Conservation (phyloP, 305 asterid species). For the Solanum hybrid region DNA sequence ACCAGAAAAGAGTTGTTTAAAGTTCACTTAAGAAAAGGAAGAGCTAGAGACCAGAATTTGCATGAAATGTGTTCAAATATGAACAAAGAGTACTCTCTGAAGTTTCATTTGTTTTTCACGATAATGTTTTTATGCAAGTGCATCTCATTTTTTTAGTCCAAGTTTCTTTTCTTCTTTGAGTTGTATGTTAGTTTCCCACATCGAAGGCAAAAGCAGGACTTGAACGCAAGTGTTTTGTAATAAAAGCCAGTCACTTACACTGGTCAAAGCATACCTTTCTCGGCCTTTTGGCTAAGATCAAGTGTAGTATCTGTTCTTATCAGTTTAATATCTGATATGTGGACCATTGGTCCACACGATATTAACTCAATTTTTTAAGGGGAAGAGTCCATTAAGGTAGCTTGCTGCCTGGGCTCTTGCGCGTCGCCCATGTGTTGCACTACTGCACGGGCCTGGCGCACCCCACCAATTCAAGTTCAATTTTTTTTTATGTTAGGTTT, state of each 20-base stretch:
- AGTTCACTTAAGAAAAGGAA: neutral
- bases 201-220: neutral
- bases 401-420: neutral
- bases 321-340: constrained; percentile 78
- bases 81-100: neutral
- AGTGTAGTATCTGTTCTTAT: constrained; percentile 38
- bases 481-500: too few species aligned
- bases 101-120: neutral
- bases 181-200: neutral
- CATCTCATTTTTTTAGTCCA: neutral
- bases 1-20: neutral
- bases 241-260: neutral
- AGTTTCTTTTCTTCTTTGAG: neutral
- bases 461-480: neutral
- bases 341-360: constrained; percentile 30
- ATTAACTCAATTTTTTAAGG: constrained; percentile 50
- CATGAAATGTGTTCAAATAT: neutral
- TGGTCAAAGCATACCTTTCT: constrained; percentile 44
- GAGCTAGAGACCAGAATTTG: neutral
- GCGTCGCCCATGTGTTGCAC: neutral
- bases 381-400: neutral
- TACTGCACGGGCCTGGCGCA: neutral
- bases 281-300: constrained; percentile 34
- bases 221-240: neutral
- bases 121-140: neutral